Evolutionary conservation across 768 basidiomycete genomes (phyloP).

Genomic region (Amanita rimosa): DNA sequence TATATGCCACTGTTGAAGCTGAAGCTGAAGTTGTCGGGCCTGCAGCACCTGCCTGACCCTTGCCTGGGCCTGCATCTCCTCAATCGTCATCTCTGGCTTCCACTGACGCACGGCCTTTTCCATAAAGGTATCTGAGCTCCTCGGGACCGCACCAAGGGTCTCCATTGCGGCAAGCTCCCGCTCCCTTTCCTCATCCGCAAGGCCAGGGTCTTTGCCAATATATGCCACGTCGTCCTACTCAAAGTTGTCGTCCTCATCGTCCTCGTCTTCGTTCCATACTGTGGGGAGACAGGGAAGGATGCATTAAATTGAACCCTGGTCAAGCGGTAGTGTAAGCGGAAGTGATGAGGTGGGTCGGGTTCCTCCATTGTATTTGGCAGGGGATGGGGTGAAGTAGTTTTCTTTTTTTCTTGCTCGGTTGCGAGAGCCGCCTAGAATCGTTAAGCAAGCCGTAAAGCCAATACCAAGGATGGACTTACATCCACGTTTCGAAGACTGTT

Average conservation of each 20-base stretch:
- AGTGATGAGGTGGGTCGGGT: conserved; percentile 22
- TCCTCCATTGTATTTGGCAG: conserved; percentile 31
- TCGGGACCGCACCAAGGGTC: conserved; percentile 8
- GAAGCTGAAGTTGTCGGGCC: conserved; percentile 17
- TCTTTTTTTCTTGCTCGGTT: conserved; percentile 59
- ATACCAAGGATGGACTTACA: conserved; percentile 23
- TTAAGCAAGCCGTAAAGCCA: not conserved
- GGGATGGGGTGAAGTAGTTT: conserved; percentile 44
- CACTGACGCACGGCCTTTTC: conserved; percentile 1
- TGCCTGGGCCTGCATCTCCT: conserved; percentile 22
- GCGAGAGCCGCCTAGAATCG: conserved; percentile 54
- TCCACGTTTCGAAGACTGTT: conserved; percentile 98
- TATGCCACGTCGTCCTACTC: conserved; percentile 64
- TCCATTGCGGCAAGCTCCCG: conserved; percentile 12
- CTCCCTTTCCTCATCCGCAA: conserved; percentile 42
- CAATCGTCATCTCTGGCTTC: conserved; percentile 4
- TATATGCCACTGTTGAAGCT: conserved; percentile 21
- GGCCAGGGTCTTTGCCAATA: conserved; percentile 54
- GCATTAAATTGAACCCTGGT: conserved; percentile 61
- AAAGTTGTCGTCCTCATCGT: conserved; percentile 49
- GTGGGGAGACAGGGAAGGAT: conserved; percentile 58
- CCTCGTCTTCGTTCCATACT: conserved; percentile 73
- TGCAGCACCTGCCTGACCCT: conserved; percentile 20
- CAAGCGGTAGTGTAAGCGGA: conserved; percentile 10
- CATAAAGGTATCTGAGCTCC: not conserved